A percentile compares a stretch with the other conserved stretches of the same genome.
phyloP scores from a whole-genome alignment of 768 basidiomycete species.

The Antrodiella citrinella region DNA sequence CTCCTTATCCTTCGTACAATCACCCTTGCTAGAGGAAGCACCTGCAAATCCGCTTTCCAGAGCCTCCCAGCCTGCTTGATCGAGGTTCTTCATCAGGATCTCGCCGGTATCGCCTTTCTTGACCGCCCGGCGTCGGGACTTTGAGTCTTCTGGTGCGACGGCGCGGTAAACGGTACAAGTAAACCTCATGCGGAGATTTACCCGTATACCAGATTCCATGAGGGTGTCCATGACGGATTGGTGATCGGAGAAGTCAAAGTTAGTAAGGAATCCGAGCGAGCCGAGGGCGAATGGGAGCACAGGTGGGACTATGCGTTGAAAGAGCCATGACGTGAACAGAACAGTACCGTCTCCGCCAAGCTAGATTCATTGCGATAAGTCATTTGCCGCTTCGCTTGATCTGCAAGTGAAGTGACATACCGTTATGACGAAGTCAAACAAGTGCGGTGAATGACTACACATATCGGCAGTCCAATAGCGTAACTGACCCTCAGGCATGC shows the following conservation, averaged over 20 bases:
- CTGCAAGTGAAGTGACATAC: conserved; percentile 42
- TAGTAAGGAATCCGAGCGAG: conserved; percentile 94
- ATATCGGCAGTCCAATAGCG: conserved; percentile 97
- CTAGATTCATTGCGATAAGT: no score
- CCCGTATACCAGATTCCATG: conserved; percentile 89
- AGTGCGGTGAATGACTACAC: conserved; percentile 84
- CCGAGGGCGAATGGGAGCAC: conserved; percentile 96
- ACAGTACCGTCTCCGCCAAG: conserved; percentile 98
- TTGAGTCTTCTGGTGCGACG: conserved; percentile 63
- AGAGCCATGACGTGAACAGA: conserved; percentile 97
- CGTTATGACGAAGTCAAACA: conserved; percentile 97
- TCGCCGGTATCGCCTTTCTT: conserved; percentile 93
- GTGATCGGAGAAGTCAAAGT: conserved; percentile 90
- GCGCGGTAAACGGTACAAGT: conserved; percentile 98
- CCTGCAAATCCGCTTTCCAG: conserved; percentile 72
- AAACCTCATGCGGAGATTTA: conserved; percentile 98
- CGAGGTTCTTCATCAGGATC: conserved; percentile 92
- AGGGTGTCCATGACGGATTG: conserved; percentile 77
- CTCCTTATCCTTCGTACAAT: conserved; percentile 75
- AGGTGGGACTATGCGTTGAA: conserved; percentile 97
- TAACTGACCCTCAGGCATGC: conserved; percentile 75
- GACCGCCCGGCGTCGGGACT: conserved; percentile 63
- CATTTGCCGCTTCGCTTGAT: no score
- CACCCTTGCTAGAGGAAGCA: conserved; percentile 27
- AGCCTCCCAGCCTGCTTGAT: conserved; percentile 92